Evolutionary conservation across 352 stramenopile genomes (phyloP).

Genomic region (Ophiocytium majus): DNA sequence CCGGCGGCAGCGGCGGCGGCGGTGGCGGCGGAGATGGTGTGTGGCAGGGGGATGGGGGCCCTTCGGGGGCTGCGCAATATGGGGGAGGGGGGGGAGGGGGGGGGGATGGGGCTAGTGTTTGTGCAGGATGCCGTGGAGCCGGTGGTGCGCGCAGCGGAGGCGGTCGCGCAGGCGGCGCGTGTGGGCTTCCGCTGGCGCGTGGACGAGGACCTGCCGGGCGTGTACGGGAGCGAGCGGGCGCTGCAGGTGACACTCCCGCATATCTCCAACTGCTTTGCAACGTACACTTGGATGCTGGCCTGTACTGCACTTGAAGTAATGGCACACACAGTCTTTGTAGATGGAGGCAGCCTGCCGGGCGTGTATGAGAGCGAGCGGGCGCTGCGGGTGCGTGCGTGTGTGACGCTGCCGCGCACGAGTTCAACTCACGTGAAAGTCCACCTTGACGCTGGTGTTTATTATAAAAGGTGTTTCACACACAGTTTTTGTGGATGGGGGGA

Average conservation of each 20-base stretch:
- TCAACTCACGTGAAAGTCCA: no score
- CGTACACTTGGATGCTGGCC: no score
- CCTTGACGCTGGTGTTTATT: no score
- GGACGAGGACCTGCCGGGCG: constrained; percentile 35
- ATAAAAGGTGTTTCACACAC: no score
- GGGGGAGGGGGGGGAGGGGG: not conserved
- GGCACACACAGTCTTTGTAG: no score
- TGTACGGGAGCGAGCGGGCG: constrained; percentile 27
- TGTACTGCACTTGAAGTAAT: no score
- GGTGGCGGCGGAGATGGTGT: not conserved
- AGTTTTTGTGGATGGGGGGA: no score
- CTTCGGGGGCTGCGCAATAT: not conserved
- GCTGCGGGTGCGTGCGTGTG: constrained; percentile 29
- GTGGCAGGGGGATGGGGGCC: not conserved
- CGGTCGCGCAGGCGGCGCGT: constrained; percentile 30
- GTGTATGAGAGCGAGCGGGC: constrained; percentile 23
- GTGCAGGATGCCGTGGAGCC: constrained; percentile 47
- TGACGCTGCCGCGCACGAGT: no score
- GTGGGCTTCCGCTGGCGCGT: constrained; percentile 39
- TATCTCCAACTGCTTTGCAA: no score
- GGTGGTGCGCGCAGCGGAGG: constrained; percentile 33
- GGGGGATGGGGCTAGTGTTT: constrained; percentile 25
- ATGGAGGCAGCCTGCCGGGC: no score
- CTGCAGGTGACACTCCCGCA: constrained; percentile 49
- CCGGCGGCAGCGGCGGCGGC: not conserved